Percentiles rank a stretch among this genome's conserved stretches.
Conservation (phyloP, 2,329 filamentous ascomycete genomes). For the Aspergillus unguis region DNA sequence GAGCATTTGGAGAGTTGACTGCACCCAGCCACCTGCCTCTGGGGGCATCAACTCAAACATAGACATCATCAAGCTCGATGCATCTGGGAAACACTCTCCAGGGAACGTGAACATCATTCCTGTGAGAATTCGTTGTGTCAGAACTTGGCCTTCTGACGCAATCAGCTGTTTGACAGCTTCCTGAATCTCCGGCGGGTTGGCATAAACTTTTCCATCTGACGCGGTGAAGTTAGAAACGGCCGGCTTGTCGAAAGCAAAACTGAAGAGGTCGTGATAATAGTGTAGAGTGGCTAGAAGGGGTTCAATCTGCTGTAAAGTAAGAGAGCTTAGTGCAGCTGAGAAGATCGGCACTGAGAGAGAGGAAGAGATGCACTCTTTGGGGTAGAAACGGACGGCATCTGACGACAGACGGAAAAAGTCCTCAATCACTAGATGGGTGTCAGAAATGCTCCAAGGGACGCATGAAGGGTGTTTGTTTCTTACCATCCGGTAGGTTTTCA, state of each 20-base stretch:
- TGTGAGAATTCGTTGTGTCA: conserved; percentile 86
- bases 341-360: conserved; percentile 77
- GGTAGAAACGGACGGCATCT: conserved; percentile 90
- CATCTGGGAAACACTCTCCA: conserved; percentile 90
- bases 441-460: not conserved
- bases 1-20: conserved; percentile 76
- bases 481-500: conserved; percentile 69
- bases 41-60: conserved; percentile 83
- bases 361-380: conserved; percentile 76
- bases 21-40: conserved; percentile 77
- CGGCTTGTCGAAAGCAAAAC: conserved; percentile 75
- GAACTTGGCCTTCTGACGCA: conserved; percentile 64
- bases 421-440: conserved; percentile 65
- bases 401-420: conserved; percentile 93
- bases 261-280: conserved; percentile 86
- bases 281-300: conserved; percentile 88
- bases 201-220: conserved; percentile 56
- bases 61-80: conserved; percentile 83
- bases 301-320: conserved; percentile 86
- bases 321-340: conserved; percentile 77
- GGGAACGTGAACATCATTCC: conserved; percentile 99
- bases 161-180: conserved; percentile 71
- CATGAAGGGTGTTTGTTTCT: conserved; percentile 19
- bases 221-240: conserved; percentile 57
- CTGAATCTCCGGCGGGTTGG: conserved; percentile 67